Percentiles rank a stretch among this genome's conserved stretches.
These are phyloP conservation scores for Mycena haematopus DNA, from an alignment of 768 basidiomycete genomes.

Conservation along the genomic window DNA sequence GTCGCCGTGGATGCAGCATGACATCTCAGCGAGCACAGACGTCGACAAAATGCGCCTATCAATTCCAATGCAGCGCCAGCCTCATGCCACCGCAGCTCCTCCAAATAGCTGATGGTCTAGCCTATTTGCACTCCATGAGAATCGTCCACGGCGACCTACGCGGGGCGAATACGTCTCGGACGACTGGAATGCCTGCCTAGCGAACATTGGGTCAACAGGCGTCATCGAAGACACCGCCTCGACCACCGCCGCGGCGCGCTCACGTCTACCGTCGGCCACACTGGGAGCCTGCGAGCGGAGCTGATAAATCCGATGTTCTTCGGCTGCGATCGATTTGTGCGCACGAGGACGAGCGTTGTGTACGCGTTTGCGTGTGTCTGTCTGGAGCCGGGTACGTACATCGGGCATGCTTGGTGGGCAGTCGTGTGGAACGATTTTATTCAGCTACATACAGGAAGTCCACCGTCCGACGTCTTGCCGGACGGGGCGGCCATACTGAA, in stretches of 20 bases:
- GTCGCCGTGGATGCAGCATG: slow-evolving; percentile 18
- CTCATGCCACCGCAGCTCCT: background rate
- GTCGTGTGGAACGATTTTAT: background rate
- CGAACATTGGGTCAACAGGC: slow-evolving; percentile 5
- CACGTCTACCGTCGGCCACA: background rate
- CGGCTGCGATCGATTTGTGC: background rate
- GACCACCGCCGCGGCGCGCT: too few relatives aligned
- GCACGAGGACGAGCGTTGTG: background rate
- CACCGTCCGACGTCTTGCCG: background rate
- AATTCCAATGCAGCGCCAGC: background rate
- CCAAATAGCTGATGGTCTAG: slow-evolving; percentile 5
- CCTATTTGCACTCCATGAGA: slow-evolving; percentile 1
- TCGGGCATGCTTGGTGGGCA: too few relatives aligned
- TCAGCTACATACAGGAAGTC: background rate
- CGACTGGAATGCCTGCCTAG: slow-evolving; percentile 5
- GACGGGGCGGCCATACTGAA: background rate
- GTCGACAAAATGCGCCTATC: background rate
- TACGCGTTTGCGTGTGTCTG: slow-evolving; percentile 3
- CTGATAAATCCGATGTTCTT: background rate
- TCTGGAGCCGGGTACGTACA: slow-evolving; percentile 1
- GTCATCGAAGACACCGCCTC: background rate
- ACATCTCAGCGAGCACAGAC: slow-evolving; percentile 2
- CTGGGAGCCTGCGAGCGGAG: background rate
- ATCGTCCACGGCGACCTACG: slow-evolving; percentile 14
- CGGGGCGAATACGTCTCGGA: slow-evolving; percentile 2